A percentile compares a stretch with the other conserved stretches of the same genome.
phyloP scores from a whole-genome alignment of 2,329 filamentous ascomycete genomes.

The Talaromyces sp. region DNA sequence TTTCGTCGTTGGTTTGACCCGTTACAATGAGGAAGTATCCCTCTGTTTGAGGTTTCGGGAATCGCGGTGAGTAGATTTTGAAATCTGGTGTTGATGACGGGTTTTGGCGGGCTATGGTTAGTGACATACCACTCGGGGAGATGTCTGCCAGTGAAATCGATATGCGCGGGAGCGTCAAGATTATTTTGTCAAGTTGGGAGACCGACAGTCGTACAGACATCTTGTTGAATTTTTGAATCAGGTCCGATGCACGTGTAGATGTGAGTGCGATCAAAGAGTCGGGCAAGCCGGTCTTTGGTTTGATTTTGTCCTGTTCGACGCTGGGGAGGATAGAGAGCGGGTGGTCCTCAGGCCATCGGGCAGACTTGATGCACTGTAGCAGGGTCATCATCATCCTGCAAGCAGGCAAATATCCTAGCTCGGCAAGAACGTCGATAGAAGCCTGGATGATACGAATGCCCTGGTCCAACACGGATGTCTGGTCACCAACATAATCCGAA shows the following conservation, averaged over 20 bases:
- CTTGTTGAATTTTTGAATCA: conserved; percentile 29
- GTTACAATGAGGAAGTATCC: conserved; percentile 83
- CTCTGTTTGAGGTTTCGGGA: conserved; percentile 91
- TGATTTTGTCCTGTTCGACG: conserved; percentile 36
- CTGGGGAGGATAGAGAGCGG: conserved; percentile 75
- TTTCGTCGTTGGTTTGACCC: conserved; percentile 54
- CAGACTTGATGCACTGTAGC: conserved; percentile 87
- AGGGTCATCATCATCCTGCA: conserved; percentile 76
- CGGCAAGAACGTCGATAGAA: conserved; percentile 85
- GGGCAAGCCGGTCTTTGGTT: conserved; percentile 20
- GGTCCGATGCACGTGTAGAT: conserved; percentile 20
- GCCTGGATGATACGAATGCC: conserved; percentile 96
- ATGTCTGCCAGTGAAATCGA: conserved; percentile 55
- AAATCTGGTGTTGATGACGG: conserved; percentile 58
- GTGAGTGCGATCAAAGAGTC: conserved; percentile 25
- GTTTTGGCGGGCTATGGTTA: conserved; percentile 61
- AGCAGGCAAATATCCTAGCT: conserved; percentile 74
- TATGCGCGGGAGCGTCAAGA: conserved; percentile 64
- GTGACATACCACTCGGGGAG: conserved; percentile 55
- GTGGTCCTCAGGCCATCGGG: conserved; percentile 80
- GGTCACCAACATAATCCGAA: conserved; percentile 93
- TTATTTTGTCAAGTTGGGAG: conserved; percentile 39
- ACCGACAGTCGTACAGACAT: background rate
- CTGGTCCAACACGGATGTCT: conserved; percentile 82
- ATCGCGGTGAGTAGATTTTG: conserved; percentile 77